Evolutionary conservation across 2,329 filamentous ascomycete species (phyloP).

Genomic region (Botrytis medusae): DNA sequence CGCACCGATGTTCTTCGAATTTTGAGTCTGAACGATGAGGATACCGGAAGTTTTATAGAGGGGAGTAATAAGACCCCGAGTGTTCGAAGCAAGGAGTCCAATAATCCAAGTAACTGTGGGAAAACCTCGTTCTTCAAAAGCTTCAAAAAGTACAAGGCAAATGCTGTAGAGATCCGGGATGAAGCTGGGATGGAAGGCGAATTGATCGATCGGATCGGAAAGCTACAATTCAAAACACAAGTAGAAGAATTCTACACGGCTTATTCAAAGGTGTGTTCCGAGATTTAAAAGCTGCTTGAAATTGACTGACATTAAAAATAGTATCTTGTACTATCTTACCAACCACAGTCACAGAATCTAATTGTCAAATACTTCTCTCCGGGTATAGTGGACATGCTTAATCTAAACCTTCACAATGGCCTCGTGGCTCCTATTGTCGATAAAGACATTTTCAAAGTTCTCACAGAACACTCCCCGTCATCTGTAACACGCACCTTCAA

Average conservation of each 20-base stretch:
- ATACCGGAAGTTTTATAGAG: slow-evolving; percentile 35
- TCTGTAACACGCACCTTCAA: slow-evolving; percentile 48
- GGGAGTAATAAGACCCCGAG: slow-evolving; percentile 27
- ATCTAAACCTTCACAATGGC: slow-evolving; percentile 42
- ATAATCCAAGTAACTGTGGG: slow-evolving; percentile 6
- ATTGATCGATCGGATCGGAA: slow-evolving; percentile 42
- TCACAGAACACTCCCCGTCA: slow-evolving; percentile 46
- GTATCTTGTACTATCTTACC: slow-evolving; percentile 44
- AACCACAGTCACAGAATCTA: slow-evolving; percentile 36
- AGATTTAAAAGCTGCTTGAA: background rate
- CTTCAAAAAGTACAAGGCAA: slow-evolving; percentile 32
- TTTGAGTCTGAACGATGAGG: slow-evolving; percentile 44
- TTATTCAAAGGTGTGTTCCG: slow-evolving; percentile 43
- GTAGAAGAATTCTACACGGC: slow-evolving; percentile 46
- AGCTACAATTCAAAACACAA: slow-evolving; percentile 42
- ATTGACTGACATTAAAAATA: slow-evolving; percentile 27
- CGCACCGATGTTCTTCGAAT: slow-evolving; percentile 52
- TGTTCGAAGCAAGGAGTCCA: slow-evolving; percentile 15
- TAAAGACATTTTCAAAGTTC: slow-evolving; percentile 56
- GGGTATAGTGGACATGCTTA: slow-evolving; percentile 49
- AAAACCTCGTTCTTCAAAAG: slow-evolving; percentile 35
- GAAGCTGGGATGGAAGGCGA: slow-evolving; percentile 46
- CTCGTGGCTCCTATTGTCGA: slow-evolving; percentile 43
- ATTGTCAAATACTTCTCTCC: slow-evolving; percentile 49
- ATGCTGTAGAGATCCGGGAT: slow-evolving; percentile 23